These are phyloP conservation scores for Diplogelasinospora grovesii DNA, from an alignment of 495 filamentous ascomycete species.

Conservation along the genomic window DNA sequence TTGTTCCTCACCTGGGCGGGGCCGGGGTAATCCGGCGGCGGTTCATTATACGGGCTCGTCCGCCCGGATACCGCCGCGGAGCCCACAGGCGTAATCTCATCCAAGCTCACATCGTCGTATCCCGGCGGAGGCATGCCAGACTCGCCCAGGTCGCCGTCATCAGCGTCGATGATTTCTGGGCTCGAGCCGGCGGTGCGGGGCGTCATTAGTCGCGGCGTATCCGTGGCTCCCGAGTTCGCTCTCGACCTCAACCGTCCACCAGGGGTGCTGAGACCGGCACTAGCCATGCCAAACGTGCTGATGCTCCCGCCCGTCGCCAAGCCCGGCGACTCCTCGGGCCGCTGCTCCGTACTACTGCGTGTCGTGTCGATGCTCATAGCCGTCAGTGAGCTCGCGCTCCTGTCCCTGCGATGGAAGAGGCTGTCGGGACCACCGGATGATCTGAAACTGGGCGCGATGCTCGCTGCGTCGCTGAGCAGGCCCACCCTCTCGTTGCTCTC, in stretches of 20 bases:
- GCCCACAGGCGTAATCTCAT: conserved; percentile 27
- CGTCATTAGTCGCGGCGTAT: conserved; percentile 13
- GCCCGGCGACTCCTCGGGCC: conserved; percentile 16
- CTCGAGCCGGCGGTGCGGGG: conserved; percentile 31
- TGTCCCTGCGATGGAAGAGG: conserved; percentile 35
- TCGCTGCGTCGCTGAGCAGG: conserved; percentile 63
- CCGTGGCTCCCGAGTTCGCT: conserved; percentile 20
- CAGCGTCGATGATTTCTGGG: conserved; percentile 37
- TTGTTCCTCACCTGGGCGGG: conserved; percentile 22
- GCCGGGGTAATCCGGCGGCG: conserved; percentile 45
- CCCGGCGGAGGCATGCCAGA: conserved; percentile 45
- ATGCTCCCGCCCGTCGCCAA: conserved; percentile 14
- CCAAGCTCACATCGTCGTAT: conserved; percentile 50
- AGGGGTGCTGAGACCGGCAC: conserved; percentile 1
- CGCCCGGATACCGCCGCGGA: conserved; percentile 30
- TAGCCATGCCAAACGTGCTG: conserved; percentile 19
- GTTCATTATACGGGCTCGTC: conserved; percentile 32
- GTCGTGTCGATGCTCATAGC: conserved; percentile 40
- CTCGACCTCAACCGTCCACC: conserved; percentile 14
- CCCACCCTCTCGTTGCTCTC: conserved; percentile 73
- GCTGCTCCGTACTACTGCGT: conserved; percentile 11
- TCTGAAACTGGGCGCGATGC: conserved; percentile 34
- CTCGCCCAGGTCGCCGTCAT: conserved; percentile 42
- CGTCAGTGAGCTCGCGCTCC: conserved; percentile 39
- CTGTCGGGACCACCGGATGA: conserved; percentile 11